Percentiles rank a stretch among this genome's conserved stretches.
Conservation (phyloP, 208 protist species). For the Endotrypanum monterogeii region DNA sequence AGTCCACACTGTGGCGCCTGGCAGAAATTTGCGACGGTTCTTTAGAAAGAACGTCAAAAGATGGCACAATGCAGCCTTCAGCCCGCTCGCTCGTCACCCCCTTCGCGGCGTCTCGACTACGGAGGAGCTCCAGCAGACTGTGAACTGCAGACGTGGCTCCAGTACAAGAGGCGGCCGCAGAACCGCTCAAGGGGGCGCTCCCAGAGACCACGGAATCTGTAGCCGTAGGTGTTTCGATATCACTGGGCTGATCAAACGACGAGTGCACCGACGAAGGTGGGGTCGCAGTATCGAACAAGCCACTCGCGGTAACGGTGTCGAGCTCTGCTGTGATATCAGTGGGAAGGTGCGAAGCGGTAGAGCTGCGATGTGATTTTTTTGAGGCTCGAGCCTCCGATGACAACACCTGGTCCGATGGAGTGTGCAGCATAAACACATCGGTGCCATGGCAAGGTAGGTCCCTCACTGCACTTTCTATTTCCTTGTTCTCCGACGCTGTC, state of each 20-base stretch:
- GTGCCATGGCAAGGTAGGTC: background rate
- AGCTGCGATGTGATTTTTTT: background rate
- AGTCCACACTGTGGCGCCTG: background rate
- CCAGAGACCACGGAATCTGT: background rate
- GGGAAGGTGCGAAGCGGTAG: background rate
- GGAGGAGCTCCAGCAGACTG: conserved; percentile 12
- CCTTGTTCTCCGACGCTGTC: background rate
- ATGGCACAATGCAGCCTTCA: background rate
- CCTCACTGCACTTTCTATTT: background rate
- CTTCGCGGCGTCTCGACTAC: conserved; percentile 4
- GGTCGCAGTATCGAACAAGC: background rate
- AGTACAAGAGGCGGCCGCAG: background rate
- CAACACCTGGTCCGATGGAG: background rate
- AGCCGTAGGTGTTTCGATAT: background rate
- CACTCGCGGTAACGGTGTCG: background rate
- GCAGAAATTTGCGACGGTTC: background rate
- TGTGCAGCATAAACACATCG: background rate
- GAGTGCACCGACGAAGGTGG: background rate
- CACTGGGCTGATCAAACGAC: background rate
- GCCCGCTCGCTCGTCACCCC: background rate
- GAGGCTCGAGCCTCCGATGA: background rate
- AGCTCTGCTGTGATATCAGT: background rate
- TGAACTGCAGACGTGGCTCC: conserved; percentile 1
- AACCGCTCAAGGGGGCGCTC: background rate
- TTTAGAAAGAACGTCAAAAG: background rate